Evolutionary conservation across 1,139 yeast genomes (phyloP), one percentile per base, ranked within the genome.

Genomic region (Yamadazyma diospyri): DNA sequence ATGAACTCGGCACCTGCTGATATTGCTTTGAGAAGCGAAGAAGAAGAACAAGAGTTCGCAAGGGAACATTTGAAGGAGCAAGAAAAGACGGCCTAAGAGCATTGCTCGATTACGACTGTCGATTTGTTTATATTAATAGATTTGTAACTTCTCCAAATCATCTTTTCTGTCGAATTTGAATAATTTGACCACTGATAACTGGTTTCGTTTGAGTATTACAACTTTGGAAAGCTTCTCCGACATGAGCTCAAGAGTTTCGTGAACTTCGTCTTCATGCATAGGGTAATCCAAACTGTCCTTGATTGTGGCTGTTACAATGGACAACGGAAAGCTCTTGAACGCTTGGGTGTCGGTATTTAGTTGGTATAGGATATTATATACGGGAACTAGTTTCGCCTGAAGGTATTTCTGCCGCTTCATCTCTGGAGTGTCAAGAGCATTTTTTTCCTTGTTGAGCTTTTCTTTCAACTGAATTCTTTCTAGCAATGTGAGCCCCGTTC

Each of bases 1-100:
- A 84, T 86, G 87, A 95, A 92, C 57, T 86, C 81, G 47, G 81
- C 81, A 48, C 86, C 97, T 30, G 87, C 95, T 40, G 97, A 92
- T 55, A 92, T 92, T 58, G 96, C 97, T 16, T 41, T 59, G 33
- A 69, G 76, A 51, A 63, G 60, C 31, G 51, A 50, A 25, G 49
- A 43, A 2, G 22, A 33, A 24, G 25, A 33, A 22, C 12, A 21
- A n/a, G n/a, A n/a, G n/a, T n/a, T n/a, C n/a, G n/a, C n/a, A n/a
- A n/a, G n/a, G n/a, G n/a, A n/a, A n/a, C n/a, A n/a, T n/a, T n/a
- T n/a, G n/a, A n/a, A n/a, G n/a, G 18, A n/a, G n/a, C 2, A 8
- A 9, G 29, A 30, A 25, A 10, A 30, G 11, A 11, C n/a, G n/a
- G n/a, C n/a, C n/a, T n/a, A n/a, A n/a, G n/a, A n/a, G n/a, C n/a